Evolutionary conservation across 192 early-diverging fungal genomes (phyloP).

Genomic region (Coemansia sp.): DNA sequence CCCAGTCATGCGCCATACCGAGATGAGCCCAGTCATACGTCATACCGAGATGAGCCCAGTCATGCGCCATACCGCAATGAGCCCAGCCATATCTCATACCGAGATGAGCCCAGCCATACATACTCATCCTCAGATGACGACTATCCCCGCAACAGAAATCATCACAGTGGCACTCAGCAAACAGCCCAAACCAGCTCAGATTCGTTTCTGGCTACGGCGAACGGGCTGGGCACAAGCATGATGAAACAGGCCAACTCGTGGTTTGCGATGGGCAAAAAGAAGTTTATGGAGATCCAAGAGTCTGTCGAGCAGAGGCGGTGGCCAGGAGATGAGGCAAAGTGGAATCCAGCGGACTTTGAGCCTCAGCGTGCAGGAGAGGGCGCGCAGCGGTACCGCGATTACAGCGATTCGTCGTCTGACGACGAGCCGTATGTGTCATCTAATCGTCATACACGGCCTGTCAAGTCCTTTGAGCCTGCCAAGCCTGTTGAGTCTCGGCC

Average conservation of each 20-base stretch:
- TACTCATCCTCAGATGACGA: too few species aligned
- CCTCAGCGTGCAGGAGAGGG: slow-evolving; percentile 1
- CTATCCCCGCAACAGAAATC: too few species aligned
- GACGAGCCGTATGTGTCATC: slow-evolving; percentile 35
- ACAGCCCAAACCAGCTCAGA: slow-evolving; percentile 14
- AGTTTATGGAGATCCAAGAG: slow-evolving; percentile 51
- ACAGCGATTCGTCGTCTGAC: slow-evolving; percentile 32
- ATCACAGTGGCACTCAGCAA: background rate
- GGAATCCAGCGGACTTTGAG: slow-evolving; percentile 6
- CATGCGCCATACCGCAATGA: too few species aligned
- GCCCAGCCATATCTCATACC: background rate
- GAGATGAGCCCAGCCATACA: slow-evolving; percentile 14
- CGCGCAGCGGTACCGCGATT: slow-evolving; percentile 30
- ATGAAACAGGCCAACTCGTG: slow-evolving; percentile 54
- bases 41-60: slow-evolving; percentile 17
- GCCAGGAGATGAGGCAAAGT: slow-evolving; percentile 4
- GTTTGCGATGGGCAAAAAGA: slow-evolving; percentile 54
- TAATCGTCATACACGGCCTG: slow-evolving; percentile 12
- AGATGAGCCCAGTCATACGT: too few species aligned
- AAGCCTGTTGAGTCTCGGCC: background rate
- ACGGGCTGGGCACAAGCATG: slow-evolving; percentile 45
- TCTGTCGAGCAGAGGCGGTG: slow-evolving; percentile 34
- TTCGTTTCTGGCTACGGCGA: slow-evolving; percentile 44
- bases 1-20: too few species aligned
- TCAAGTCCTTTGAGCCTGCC: background rate